Evolutionary conservation across 768 basidiomycete species (phyloP).

Genomic region (Coprinopsis marcescibilis): DNA sequence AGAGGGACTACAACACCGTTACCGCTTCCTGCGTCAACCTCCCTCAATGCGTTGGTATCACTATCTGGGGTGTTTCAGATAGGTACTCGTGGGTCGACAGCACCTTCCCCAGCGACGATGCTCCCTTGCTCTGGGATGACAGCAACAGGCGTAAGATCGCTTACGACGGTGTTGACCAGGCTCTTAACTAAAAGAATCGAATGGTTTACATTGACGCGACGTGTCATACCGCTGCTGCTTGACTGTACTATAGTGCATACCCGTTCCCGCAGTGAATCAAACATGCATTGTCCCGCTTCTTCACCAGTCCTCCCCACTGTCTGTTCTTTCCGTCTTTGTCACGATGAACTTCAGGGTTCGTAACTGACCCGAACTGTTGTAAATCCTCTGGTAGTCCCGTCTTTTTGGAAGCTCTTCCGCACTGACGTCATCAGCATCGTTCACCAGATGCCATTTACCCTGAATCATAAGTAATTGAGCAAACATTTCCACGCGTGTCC

Average conservation of each 20-base stretch:
- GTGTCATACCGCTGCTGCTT: neutral
- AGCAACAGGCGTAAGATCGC: conserved; percentile 24
- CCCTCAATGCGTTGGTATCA: conserved; percentile 36
- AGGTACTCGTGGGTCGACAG: conserved; percentile 28
- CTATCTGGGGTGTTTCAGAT: conserved; percentile 42
- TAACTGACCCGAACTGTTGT: no score
- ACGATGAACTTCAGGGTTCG: no score
- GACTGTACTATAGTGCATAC: no score
- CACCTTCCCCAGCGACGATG: conserved; percentile 11
- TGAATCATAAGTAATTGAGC: conserved; percentile 19
- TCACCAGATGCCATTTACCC: no score
- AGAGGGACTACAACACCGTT: conserved; percentile 51
- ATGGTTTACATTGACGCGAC: neutral
- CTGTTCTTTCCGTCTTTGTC: no score
- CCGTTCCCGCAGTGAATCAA: no score
- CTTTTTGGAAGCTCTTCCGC: no score
- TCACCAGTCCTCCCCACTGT: no score
- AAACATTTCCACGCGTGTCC: neutral
- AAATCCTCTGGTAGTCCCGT: no score
- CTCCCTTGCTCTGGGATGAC: conserved; percentile 23
- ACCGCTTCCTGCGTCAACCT: conserved; percentile 48
- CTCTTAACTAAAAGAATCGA: conserved; percentile 8
- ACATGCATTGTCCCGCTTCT: no score
- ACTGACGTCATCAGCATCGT: no score
- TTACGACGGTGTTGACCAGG: conserved; percentile 22